phyloP scores from a whole-genome alignment of 805 yeast species.

The Lipomyces sp. region DNA sequence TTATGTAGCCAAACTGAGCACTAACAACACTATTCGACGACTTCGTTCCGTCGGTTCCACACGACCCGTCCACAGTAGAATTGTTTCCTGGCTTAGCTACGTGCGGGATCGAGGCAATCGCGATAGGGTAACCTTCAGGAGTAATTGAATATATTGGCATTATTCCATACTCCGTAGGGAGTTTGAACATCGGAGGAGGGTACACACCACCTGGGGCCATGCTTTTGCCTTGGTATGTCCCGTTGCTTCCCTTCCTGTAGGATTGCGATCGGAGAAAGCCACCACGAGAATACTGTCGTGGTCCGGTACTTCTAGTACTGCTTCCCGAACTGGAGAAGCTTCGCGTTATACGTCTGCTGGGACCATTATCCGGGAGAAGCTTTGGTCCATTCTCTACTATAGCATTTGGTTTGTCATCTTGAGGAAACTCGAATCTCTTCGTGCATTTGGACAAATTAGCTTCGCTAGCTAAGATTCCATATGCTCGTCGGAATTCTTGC shows the following conservation, averaged over 20 bases:
- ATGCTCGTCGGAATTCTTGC: conserved; percentile 40
- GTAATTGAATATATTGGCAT: conserved; percentile 10
- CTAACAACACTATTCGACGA: background rate
- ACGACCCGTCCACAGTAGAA: background rate
- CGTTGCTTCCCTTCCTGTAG: conserved; percentile 12
- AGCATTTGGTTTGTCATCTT: conserved; percentile 15
- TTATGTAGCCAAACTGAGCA: conserved; percentile 8
- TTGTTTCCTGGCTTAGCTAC: background rate
- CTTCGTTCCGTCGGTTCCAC: background rate
- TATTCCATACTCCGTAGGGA: conserved; percentile 20
- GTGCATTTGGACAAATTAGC: conserved; percentile 17
- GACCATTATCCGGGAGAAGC: background rate
- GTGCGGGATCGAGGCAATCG: background rate
- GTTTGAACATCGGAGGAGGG: conserved; percentile 24
- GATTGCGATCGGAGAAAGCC: conserved; percentile 17
- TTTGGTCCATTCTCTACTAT: conserved; percentile 13
- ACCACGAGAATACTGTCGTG: conserved; percentile 18
- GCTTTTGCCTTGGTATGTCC: background rate
- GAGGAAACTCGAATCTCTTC: conserved; percentile 30
- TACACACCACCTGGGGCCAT: conserved; percentile 21
- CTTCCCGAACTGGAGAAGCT: conserved; percentile 12
- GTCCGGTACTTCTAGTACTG: background rate
- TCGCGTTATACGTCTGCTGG: conserved; percentile 8
- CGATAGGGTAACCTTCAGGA: conserved; percentile 11
- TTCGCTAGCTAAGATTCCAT: conserved; percentile 22